These are phyloP conservation scores for Raddia guianensis DNA, from an alignment of 176 grass and related monocot species.

Conservation along the genomic window DNA sequence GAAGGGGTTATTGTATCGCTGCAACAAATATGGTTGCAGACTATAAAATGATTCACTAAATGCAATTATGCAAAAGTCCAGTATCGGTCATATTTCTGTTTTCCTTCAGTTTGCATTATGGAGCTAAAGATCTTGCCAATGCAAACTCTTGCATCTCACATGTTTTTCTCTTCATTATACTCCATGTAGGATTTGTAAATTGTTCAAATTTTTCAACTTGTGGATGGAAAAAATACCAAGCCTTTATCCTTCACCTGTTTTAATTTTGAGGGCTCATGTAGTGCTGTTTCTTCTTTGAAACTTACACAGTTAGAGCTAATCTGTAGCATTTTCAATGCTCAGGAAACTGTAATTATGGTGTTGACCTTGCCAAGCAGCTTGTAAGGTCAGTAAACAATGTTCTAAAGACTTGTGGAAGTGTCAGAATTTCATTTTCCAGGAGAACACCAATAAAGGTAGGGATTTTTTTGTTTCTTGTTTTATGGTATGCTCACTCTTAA, in stretches of 20 bases:
- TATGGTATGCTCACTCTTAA: not conserved
- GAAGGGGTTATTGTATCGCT: not conserved
- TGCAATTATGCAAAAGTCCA: not conserved
- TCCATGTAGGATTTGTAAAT: not conserved
- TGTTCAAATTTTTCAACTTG: conserved; percentile 26
- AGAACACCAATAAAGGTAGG: conserved; percentile 82
- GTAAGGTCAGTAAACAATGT: conserved; percentile 68
- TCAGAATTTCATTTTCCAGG: conserved; percentile 94
- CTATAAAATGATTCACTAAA: not conserved
- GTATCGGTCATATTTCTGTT: not conserved
- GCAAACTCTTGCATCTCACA: conserved; percentile 17
- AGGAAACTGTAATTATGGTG: conserved; percentile 90
- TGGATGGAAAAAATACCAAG: not conserved
- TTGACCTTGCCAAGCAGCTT: conserved; percentile 70
- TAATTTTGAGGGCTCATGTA: not conserved
- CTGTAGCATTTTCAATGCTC: conserved; percentile 30
- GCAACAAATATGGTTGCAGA: not conserved
- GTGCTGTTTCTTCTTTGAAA: not conserved
- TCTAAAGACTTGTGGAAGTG: conserved; percentile 76
- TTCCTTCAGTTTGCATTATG: conserved; percentile 16
- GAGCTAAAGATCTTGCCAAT: conserved; percentile 6
- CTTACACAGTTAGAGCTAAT: conserved; percentile 36
- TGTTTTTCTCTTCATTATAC: conserved; percentile 12
- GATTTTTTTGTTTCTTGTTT: conserved; percentile 34
- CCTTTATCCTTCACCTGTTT: conserved; percentile 23